Percentiles rank a stretch among this genome's conserved stretches.
Evolutionary conservation across 1,284 basidiomycete species (phyloP).

Genomic region (Singerocomus inundabilis): DNA sequence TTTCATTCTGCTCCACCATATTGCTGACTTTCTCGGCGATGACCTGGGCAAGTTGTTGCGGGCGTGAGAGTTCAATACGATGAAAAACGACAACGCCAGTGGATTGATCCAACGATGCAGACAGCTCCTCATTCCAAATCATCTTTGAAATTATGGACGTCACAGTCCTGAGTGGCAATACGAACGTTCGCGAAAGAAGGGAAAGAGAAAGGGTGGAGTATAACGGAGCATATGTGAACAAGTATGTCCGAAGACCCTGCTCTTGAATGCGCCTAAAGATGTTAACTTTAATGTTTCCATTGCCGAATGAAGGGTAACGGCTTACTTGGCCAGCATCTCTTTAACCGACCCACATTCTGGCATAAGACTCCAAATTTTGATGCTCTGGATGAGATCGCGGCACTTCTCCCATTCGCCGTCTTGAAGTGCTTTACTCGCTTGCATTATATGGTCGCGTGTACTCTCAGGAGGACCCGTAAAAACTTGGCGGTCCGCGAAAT

Average conservation of each 20-base stretch:
- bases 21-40: slow-evolving; percentile 86
- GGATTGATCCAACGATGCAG: slow-evolving; percentile 91
- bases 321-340: slow-evolving; percentile 90
- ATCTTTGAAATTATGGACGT: slow-evolving; percentile 96
- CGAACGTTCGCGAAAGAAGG: slow-evolving; percentile 87
- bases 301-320: slow-evolving; percentile 12
- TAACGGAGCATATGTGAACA: slow-evolving; percentile 97
- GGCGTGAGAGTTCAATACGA: slow-evolving; percentile 81
- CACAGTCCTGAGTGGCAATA: slow-evolving; percentile 75
- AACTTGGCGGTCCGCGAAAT: slow-evolving; percentile 96
- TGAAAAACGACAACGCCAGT: slow-evolving; percentile 88
- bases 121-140: slow-evolving; percentile 98
- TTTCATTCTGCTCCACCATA: slow-evolving; percentile 96
- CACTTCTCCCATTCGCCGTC: slow-evolving; percentile 97
- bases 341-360: slow-evolving; percentile 87
- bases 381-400: slow-evolving; percentile 88
- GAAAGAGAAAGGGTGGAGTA: slow-evolving; percentile 90
- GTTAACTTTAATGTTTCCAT: slow-evolving; percentile 3
- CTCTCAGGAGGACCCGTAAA: slow-evolving; percentile 99
- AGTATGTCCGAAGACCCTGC: slow-evolving; percentile 93
- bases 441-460: slow-evolving; percentile 99
- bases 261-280: slow-evolving; percentile 90
- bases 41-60: slow-evolving; percentile 87
- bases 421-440: slow-evolving; percentile 95
- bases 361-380: slow-evolving; percentile 98